Evolutionary conservation across 2,329 filamentous ascomycete genomes (phyloP).

Genomic region (Talaromyces piceae): DNA sequence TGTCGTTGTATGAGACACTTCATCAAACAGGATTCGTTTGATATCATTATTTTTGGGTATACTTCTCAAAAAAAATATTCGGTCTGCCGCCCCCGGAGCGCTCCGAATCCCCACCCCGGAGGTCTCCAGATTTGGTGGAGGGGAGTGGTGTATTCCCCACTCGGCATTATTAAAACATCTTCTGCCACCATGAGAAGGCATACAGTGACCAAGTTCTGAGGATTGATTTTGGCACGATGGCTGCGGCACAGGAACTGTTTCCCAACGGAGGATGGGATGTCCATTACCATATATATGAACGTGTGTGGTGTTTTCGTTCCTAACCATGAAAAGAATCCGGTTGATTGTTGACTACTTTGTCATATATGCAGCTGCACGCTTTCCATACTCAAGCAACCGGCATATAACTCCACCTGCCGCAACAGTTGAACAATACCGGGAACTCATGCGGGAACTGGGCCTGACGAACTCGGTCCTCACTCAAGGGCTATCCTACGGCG

Average conservation of each 20-base stretch:
- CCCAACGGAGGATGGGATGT: constrained; percentile 26
- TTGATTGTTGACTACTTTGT: not conserved
- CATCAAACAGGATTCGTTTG: too few species aligned
- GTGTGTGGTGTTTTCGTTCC: constrained; percentile 13
- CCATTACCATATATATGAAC: constrained; percentile 29
- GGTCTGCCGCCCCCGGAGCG: not conserved
- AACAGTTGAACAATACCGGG: constrained; percentile 18
- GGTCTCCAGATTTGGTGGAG: not conserved
- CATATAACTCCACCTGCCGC: constrained; percentile 24
- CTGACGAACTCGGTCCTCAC: constrained; percentile 31
- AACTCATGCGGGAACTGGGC: constrained; percentile 19
- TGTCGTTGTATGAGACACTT: too few species aligned
- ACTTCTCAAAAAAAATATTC: too few species aligned
- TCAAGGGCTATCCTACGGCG: constrained; percentile 32
- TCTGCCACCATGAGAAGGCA: not conserved
- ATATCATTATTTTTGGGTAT: too few species aligned
- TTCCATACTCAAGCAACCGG: constrained; percentile 18
- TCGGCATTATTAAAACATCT: not conserved
- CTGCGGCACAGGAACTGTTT: constrained; percentile 14
- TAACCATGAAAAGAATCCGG: not conserved
- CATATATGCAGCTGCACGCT: constrained; percentile 14
- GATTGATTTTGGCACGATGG: too few species aligned
- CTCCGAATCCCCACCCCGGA: not conserved
- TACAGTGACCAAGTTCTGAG: too few species aligned
- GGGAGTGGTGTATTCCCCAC: not conserved